A percentile compares a stretch with the other conserved stretches of the same genome.
These are phyloP conservation scores for Gracilaria gracilis DNA, from an alignment of 23 red algal genomes.

Conservation along the genomic window DNA sequence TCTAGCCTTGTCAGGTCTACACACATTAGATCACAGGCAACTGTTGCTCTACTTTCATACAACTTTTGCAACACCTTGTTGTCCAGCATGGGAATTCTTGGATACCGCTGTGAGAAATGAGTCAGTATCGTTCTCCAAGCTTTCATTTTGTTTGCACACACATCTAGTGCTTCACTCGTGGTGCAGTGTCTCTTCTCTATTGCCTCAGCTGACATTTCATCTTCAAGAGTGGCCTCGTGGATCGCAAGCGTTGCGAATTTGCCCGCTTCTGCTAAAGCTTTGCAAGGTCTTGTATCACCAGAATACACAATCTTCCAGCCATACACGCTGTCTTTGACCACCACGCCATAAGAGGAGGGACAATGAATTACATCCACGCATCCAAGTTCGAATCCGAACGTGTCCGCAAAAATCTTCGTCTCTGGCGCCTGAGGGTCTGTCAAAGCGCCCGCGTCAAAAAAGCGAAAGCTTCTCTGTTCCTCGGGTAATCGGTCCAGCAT, in stretches of 20 bases:
- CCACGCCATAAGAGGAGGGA: conserved; percentile 81
- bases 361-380: conserved; percentile 90
- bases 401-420: conserved; percentile 75
- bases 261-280: conserved; percentile 65
- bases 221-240: conserved; percentile 95
- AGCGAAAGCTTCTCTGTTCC: conserved; percentile 55
- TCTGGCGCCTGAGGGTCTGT: conserved; percentile 72
- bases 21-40: conserved; percentile 91
- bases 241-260: conserved; percentile 81
- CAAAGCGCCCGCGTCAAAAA: conserved; percentile 75
- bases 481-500: conserved; percentile 24
- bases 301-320: conserved; percentile 96
- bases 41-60: conserved; percentile 32
- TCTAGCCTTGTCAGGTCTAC: conserved; percentile 77
- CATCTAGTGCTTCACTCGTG: conserved; percentile 77
- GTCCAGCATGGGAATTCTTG: conserved; percentile 75
- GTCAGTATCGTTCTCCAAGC: conserved; percentile 90
- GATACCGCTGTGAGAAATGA: conserved; percentile 98
- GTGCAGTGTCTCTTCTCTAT: conserved; percentile 85
- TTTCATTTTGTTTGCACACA: conserved; percentile 74
- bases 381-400: conserved; percentile 82
- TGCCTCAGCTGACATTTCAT: conserved; percentile 72
- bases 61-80: conserved; percentile 31
- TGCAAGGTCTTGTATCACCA: conserved; percentile 91
- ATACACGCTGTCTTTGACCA: conserved; percentile 63